A percentile compares a stretch with the other conserved stretches of the same genome.
These are phyloP conservation scores for Trichoderma sp. DNA, from an alignment of 2,329 filamentous ascomycete genomes.

Conservation along the genomic window DNA sequence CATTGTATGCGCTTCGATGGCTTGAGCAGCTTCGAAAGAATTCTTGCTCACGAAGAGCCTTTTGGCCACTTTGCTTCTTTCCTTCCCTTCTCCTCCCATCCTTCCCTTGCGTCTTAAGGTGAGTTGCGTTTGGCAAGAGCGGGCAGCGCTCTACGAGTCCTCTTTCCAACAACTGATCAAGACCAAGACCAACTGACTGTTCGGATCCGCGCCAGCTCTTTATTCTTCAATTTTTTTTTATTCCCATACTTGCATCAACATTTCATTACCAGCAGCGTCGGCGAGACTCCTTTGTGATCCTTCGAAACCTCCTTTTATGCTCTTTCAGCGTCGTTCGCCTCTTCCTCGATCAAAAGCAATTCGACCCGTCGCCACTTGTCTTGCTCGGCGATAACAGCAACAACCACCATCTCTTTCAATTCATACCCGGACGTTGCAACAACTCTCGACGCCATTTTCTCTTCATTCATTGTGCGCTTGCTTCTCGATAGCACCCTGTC, in stretches of 20 bases:
- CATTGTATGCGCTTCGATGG: constrained; percentile 10
- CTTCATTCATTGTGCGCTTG: background rate
- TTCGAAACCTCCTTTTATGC: constrained; percentile 14
- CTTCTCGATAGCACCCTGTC: background rate
- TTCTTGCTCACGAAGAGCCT: background rate
- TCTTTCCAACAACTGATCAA: background rate
- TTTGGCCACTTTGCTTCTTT: constrained; percentile 13
- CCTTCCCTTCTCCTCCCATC: constrained; percentile 22
- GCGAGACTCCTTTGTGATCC: background rate
- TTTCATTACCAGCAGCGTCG: background rate
- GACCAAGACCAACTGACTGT: constrained; percentile 3
- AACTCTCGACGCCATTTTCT: background rate
- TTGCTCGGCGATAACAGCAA: background rate
- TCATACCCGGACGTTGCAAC: background rate
- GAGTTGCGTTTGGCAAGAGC: constrained; percentile 22
- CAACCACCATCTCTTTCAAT: background rate
- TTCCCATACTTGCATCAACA: constrained; percentile 1
- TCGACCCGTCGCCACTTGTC: background rate
- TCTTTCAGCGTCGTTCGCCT: background rate
- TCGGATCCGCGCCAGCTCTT: constrained; percentile 1
- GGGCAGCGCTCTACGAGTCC: background rate
- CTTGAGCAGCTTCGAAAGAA: background rate
- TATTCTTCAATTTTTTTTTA: background rate
- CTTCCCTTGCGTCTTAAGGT: constrained; percentile 25
- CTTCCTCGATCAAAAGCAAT: background rate